phyloP scores from a whole-genome alignment of 2,329 filamentous ascomycete species.

The Fusarium sp. region DNA sequence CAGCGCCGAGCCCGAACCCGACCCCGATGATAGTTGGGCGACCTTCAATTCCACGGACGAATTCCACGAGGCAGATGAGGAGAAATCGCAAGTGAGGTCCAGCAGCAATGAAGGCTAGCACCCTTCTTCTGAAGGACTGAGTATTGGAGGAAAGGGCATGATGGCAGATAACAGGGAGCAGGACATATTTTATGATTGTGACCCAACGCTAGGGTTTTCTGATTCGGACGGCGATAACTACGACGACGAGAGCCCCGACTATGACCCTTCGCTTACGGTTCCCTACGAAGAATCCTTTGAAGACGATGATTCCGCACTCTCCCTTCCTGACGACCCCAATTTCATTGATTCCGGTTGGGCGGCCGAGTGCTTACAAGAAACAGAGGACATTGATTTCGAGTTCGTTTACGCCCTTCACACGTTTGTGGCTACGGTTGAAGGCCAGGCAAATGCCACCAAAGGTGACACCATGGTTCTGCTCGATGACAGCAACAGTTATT shows the following conservation, averaged over 20 bases:
- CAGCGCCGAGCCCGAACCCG: conserved; percentile 43
- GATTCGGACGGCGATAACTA: conserved; percentile 34
- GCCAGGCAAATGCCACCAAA: conserved; percentile 97
- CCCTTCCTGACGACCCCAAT: conserved; percentile 65
- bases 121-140: conserved; percentile 20
- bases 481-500: conserved; percentile 99
- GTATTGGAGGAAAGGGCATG: neutral
- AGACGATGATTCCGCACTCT: conserved; percentile 63
- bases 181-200: conserved; percentile 35
- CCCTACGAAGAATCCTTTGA: conserved; percentile 59
- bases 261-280: conserved; percentile 51
- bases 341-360: conserved; percentile 80
- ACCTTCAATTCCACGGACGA: conserved; percentile 20
- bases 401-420: conserved; percentile 99
- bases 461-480: conserved; percentile 98
- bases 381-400: conserved; percentile 99
- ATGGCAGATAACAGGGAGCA: conserved; percentile 4
- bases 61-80: conserved; percentile 12
- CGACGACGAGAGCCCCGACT: conserved; percentile 37
- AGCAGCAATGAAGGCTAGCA: conserved; percentile 33
- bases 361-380: conserved; percentile 85
- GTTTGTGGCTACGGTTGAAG: conserved; percentile 97
- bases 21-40: conserved; percentile 14
- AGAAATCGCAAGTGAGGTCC: neutral
- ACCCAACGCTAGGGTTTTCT: conserved; percentile 9